phyloP scores from a whole-genome alignment of 2,329 filamentous ascomycete genomes.

The Sclerotinia spermophila region DNA sequence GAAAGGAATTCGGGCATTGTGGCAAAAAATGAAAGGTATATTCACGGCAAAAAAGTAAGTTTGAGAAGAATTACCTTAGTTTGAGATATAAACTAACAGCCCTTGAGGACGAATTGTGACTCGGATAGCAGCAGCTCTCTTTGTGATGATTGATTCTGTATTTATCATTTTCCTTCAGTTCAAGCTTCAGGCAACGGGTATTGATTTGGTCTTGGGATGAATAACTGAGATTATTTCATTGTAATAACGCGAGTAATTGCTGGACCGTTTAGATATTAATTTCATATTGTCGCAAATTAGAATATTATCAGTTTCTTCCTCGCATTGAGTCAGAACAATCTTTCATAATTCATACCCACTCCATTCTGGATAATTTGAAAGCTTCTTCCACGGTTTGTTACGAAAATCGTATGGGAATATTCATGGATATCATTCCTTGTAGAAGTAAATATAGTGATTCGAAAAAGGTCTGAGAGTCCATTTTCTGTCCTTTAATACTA shows the following conservation, averaged over 20 bases:
- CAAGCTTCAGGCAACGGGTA: too few species aligned
- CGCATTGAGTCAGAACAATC: background rate
- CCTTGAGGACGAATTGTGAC: background rate
- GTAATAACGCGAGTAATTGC: background rate
- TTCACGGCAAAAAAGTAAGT: conserved; percentile 3
- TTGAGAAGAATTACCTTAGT: background rate
- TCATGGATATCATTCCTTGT: background rate
- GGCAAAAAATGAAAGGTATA: background rate
- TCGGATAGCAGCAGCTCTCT: background rate
- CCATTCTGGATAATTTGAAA: background rate
- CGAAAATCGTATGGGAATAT: background rate
- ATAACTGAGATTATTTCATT: background rate
- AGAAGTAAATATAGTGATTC: background rate
- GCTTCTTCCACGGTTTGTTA: background rate
- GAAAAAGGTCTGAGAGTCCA: background rate
- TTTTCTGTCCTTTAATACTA: background rate
- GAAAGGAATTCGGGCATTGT: background rate
- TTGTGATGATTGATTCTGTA: background rate
- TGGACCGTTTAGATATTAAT: background rate
- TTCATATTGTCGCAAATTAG: background rate
- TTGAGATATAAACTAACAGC: background rate
- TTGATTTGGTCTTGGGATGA: background rate
- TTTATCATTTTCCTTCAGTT: background rate
- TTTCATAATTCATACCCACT: background rate
- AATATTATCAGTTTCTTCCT: background rate